Conservation (phyloP, 805 yeast genomes). For the Yamadazyma akitaensis region DNA sequence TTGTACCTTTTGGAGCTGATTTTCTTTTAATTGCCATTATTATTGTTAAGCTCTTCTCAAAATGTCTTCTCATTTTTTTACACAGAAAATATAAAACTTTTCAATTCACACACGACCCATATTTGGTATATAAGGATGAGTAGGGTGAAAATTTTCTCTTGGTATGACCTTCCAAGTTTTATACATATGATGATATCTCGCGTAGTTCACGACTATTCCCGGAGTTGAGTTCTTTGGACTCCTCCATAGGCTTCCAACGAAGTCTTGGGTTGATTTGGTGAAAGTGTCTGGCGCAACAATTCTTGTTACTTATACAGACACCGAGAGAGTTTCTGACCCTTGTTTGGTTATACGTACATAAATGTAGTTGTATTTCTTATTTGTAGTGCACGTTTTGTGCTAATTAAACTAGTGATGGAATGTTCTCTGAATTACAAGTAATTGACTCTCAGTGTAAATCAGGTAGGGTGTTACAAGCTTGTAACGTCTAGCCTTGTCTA, state of each 20-base stretch:
- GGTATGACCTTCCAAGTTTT: conserved; percentile 67
- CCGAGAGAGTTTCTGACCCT: conserved; percentile 47
- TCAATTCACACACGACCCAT: background rate
- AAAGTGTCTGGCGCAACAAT: conserved; percentile 48
- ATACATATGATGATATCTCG: conserved; percentile 60
- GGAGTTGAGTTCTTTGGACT: conserved; percentile 39
- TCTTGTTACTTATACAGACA: conserved; percentile 46
- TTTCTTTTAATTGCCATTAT: conserved; percentile 25
- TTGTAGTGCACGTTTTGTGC: background rate
- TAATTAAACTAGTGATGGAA: too few species aligned
- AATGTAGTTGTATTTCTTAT: background rate
- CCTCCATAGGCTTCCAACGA: conserved; percentile 36
- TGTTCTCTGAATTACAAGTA: too few species aligned
- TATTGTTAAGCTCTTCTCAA: background rate
- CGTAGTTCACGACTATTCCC: conserved; percentile 48
- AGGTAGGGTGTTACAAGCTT: too few species aligned
- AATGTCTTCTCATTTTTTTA: background rate
- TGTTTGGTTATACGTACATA: conserved; percentile 1
- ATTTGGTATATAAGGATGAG: background rate
- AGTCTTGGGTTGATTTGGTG: conserved; percentile 41
- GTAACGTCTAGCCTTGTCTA: too few species aligned
- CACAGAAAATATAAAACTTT: background rate
- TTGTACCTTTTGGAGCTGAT: conserved; percentile 10
- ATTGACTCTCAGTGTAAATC: too few species aligned
- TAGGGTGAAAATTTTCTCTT: conserved; percentile 1